A percentile compares a stretch with the other conserved stretches of the same genome.
Conservation (phyloP, 176 grass and related monocot species). For the Poa pratensis region DNA sequence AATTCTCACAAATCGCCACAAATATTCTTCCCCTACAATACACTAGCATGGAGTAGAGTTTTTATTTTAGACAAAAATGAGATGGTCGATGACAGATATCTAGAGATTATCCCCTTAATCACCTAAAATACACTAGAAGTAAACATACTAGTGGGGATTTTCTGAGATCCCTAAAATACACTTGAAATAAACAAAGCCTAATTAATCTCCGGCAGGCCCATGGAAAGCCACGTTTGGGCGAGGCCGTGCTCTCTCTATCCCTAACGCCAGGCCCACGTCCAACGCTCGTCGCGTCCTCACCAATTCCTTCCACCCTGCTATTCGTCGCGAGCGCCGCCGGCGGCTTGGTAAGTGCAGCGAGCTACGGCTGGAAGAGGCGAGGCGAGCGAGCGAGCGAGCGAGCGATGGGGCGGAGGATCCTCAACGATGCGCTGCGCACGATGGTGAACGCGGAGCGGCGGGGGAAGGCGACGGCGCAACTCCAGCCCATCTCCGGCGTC, state of each 20-base stretch:
- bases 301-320: neutral
- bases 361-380: conserved; percentile 18
- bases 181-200: too few relatives aligned
- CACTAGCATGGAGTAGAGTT: too few relatives aligned
- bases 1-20: too few relatives aligned
- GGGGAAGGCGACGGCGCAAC: conserved; percentile 62
- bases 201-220: neutral
- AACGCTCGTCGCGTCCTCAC: neutral
- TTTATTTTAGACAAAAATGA: too few relatives aligned
- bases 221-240: neutral
- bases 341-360: conserved; percentile 11
- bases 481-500: conserved; percentile 86
- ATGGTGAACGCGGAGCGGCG: conserved; percentile 88
- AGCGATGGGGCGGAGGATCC: conserved; percentile 81
- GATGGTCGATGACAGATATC: too few relatives aligned
- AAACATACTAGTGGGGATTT: too few relatives aligned
- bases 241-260: neutral
- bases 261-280: neutral
- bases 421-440: conserved; percentile 84
- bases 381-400: neutral
- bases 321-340: conserved; percentile 12
- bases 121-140: too few relatives aligned
- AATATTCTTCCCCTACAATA: too few relatives aligned
- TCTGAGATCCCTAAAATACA: too few relatives aligned
- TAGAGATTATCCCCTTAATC: too few relatives aligned